Base-by-base conservation (phyloP, 78 protist species). In the slime mould (Dictyostelium discoideum) region DNA sequence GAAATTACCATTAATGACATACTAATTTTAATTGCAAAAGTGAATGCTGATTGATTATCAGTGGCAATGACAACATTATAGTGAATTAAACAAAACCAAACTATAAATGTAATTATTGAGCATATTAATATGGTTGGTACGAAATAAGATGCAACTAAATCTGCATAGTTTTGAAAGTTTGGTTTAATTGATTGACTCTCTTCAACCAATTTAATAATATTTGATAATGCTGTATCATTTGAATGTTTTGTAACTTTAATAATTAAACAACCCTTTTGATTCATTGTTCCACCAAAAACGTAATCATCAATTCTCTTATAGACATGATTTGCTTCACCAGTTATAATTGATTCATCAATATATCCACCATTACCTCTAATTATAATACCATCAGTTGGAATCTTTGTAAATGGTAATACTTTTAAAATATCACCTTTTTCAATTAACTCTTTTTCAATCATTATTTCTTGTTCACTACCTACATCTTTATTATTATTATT, bases 281-380 rank as follows among this genome's bases (percentile, higher is more conserved):
- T 86, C 82, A 99, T 72, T 20, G 99, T 95, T 39, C 99, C 99
- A 20, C 99, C 99, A 50, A 96, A 92, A 26, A 98, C 97, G 9
- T 1, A 0, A 16, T 80, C 92, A 26, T 98, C 99, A 1, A 1
- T 26, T 18, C 9, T 5, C 92, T 98, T 98, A 40, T 13, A 4
- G 9, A 94, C 95, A 7, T 97, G 98, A n/a, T 50, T 3, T 8
- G 97, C 9, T 85, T 99, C 99, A 37, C 97, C 96, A 6, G 99
- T 99, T 65, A 99, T 50, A 97, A 95, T 84, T 18, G 98, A 22
- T 92, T 98, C 99, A 76, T 98, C 99, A 46, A 98, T 69, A n/a
- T 10, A 16, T 11, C 96, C 14, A 37, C 13, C 46, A 40, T 93
- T 84, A 40, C 87, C 63, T 22, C 50, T 50, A 24, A 39, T 8